Evolutionary conservation across 1,284 basidiomycete species (phyloP).

Genomic region (Ganoderma boninense): DNA sequence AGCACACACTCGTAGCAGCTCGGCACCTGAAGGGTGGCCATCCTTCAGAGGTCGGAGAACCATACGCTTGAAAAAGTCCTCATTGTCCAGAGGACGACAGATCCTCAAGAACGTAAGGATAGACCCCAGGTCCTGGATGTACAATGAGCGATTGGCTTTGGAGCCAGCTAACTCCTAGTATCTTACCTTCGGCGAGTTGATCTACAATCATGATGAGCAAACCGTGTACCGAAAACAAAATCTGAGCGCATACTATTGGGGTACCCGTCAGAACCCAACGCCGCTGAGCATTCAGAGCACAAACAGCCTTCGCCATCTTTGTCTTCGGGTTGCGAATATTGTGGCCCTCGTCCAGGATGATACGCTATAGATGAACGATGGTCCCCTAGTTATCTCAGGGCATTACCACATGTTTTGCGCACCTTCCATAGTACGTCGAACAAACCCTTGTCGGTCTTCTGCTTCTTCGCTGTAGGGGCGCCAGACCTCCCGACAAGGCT

Average conservation of each 20-base stretch:
- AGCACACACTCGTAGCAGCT: slow-evolving; percentile 69
- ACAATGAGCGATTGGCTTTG: background rate
- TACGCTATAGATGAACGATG: slow-evolving; percentile 52
- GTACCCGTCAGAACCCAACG: slow-evolving; percentile 88
- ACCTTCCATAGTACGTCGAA: slow-evolving; percentile 86
- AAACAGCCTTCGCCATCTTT: slow-evolving; percentile 82
- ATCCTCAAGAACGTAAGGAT: slow-evolving; percentile 83
- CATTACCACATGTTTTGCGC: background rate
- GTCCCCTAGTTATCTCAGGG: background rate
- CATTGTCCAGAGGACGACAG: slow-evolving; percentile 83
- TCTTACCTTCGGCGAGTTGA: slow-evolving; percentile 77
- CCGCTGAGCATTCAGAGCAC: slow-evolving; percentile 72
- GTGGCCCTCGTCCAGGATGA: slow-evolving; percentile 91
- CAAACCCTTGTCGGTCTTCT: slow-evolving; percentile 60
- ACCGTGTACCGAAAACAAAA: background rate
- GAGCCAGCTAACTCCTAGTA: background rate
- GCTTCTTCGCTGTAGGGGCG: slow-evolving; percentile 60
- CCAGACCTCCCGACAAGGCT: slow-evolving; percentile 33
- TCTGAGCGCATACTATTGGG: slow-evolving; percentile 71
- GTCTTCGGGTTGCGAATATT: slow-evolving; percentile 86
- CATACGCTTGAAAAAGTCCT: slow-evolving; percentile 82
- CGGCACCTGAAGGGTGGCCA: slow-evolving; percentile 70
- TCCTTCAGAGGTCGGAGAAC: slow-evolving; percentile 77
- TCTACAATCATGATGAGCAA: slow-evolving; percentile 48
- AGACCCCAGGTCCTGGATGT: slow-evolving; percentile 80